These are phyloP conservation scores for Penicillium janthinellum DNA, from an alignment of 2,329 filamentous ascomycete genomes.

Conservation along the genomic window DNA sequence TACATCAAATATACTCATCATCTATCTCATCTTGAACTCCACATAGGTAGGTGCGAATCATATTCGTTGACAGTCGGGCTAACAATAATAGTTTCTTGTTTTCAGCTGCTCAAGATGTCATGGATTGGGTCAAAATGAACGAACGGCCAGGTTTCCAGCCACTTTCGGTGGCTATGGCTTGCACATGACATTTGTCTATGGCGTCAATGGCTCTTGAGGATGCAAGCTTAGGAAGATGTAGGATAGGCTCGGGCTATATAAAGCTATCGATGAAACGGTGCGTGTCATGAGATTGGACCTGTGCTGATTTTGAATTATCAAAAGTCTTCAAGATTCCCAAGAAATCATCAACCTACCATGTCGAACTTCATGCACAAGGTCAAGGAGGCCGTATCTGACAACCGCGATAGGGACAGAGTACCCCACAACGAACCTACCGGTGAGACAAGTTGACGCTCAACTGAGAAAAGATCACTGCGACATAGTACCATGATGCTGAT, in stretches of 20 bases:
- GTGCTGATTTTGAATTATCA: no score
- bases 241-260: conserved; percentile 2
- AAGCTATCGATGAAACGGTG: not conserved
- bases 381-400: conserved; percentile 18
- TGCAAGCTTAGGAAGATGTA: not conserved
- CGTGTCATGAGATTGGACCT: not conserved
- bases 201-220: conserved; percentile 2
- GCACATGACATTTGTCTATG: conserved; percentile 2
- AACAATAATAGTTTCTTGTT: not conserved
- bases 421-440: not conserved
- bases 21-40: not conserved
- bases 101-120: not conserved
- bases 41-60: not conserved
- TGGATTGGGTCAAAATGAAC: not conserved
- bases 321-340: no score
- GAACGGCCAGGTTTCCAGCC: not conserved
- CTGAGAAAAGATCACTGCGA: not conserved
- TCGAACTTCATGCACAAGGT: conserved; percentile 23
- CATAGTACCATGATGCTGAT: not conserved
- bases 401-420: not conserved
- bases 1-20: not conserved
- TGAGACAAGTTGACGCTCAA: not conserved
- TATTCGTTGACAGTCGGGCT: not conserved
- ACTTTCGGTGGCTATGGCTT: not conserved
- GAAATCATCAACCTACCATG: conserved; percentile 5